Evolutionary conservation across 2,329 filamentous ascomycete genomes (phyloP).

Genomic region (Cytospora piceae): DNA sequence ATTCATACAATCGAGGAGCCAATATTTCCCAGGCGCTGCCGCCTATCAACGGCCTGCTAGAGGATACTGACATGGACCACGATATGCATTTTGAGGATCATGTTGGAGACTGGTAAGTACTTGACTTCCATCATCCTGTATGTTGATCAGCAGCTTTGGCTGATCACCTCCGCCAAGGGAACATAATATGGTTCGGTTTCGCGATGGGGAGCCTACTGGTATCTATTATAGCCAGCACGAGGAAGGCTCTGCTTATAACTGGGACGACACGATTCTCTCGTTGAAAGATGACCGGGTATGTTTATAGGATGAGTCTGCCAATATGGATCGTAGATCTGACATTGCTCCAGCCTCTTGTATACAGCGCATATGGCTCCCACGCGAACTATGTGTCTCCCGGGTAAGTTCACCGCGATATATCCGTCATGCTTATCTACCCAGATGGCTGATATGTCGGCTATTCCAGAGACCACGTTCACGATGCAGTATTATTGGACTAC

Average conservation of each 20-base stretch:
- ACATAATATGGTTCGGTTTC: conserved; percentile 41
- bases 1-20: conserved; percentile 40
- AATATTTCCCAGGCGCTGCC: conserved; percentile 41
- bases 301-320: not conserved
- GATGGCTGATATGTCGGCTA: not conserved
- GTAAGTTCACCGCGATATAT: conserved; percentile 30
- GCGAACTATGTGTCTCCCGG: conserved; percentile 40
- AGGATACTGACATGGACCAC: conserved; percentile 18
- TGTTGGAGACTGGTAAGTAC: conserved; percentile 35
- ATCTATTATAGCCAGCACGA: conserved; percentile 29
- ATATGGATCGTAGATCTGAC: not conserved
- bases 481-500: conserved; percentile 40
- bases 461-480: conserved; percentile 40
- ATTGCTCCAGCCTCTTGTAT: conserved; percentile 38
- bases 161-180: conserved; percentile 34
- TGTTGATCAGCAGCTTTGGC: not conserved
- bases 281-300: conserved; percentile 38
- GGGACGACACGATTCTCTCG: conserved; percentile 37
- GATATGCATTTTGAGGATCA: conserved; percentile 35
- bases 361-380: conserved; percentile 42
- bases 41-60: conserved; percentile 35
- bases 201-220: conserved; percentile 23
- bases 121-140: fast-evolving
- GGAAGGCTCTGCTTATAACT: conserved; percentile 24
- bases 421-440: not conserved